A percentile compares a stretch with the other conserved stretches of the same genome.
These are phyloP conservation scores for Chaetothyriales sp. DNA, from an alignment of 2,329 filamentous ascomycete species.

Conservation along the genomic window DNA sequence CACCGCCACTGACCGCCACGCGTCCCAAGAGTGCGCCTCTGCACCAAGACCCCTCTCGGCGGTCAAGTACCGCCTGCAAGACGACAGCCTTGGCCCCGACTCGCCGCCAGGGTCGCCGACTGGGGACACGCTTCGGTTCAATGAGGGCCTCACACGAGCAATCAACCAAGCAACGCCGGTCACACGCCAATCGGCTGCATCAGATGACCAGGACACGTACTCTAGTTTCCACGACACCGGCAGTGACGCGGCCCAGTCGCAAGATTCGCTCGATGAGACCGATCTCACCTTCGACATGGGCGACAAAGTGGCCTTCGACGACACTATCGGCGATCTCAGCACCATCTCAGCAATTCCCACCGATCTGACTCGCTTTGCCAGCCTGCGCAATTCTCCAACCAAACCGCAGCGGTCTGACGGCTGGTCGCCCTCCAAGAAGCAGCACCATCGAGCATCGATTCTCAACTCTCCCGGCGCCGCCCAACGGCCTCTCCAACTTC, in stretches of 20 bases:
- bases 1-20: neutral
- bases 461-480: slow-evolving; percentile 39
- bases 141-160: slow-evolving; percentile 18
- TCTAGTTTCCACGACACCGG: slow-evolving; percentile 10
- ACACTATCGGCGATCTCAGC: slow-evolving; percentile 49
- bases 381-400: slow-evolving; percentile 52
- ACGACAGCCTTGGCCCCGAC: slow-evolving; percentile 8
- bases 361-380: slow-evolving; percentile 71
- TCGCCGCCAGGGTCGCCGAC: slow-evolving; percentile 18
- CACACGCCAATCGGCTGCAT: slow-evolving; percentile 32
- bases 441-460: slow-evolving; percentile 10
- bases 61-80: slow-evolving; percentile 17
- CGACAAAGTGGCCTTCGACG: slow-evolving; percentile 21
- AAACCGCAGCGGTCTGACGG: slow-evolving; percentile 30
- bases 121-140: slow-evolving; percentile 19
- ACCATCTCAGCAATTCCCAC: slow-evolving; percentile 72
- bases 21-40: neutral
- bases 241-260: neutral
- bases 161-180: slow-evolving; percentile 19
- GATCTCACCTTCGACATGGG: slow-evolving; percentile 14
- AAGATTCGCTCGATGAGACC: slow-evolving; percentile 14
- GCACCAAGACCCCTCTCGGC: slow-evolving; percentile 10
- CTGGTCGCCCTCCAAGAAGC: slow-evolving; percentile 32
- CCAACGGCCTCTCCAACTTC: slow-evolving; percentile 24
- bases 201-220: slow-evolving; percentile 11